Conservation (phyloP, 2,329 filamentous ascomycete species). For the Exophiala sp. region DNA sequence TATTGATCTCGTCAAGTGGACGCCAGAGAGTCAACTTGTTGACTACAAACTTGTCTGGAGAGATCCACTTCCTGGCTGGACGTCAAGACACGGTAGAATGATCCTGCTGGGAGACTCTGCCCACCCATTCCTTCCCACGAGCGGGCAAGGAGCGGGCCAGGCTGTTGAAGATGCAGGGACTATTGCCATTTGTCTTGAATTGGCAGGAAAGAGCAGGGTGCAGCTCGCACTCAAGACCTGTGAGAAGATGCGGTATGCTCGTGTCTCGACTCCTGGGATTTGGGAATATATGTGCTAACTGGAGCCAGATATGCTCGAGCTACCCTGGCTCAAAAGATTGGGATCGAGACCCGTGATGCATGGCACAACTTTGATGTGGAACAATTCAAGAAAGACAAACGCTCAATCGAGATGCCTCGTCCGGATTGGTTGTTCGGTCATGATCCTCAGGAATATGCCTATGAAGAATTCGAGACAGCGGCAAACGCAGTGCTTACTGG, state of each 20-base stretch:
- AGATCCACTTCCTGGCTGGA: constrained; percentile 29
- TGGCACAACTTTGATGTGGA: constrained; percentile 53
- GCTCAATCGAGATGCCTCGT: not conserved
- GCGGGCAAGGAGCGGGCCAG: constrained; percentile 47
- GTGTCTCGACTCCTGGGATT: not conserved
- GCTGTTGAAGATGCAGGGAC: constrained; percentile 50
- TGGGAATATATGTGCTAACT: not conserved
- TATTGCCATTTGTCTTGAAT: constrained; percentile 41
- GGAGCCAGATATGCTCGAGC: constrained; percentile 44
- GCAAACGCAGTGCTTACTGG: not conserved
- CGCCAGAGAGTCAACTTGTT: constrained; percentile 29
- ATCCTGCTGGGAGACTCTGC: constrained; percentile 50
- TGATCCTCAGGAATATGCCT: not conserved
- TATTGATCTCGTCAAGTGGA: constrained; percentile 43
- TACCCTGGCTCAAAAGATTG: constrained; percentile 47
- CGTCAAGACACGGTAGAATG: constrained; percentile 31
- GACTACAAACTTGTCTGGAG: constrained; percentile 32
- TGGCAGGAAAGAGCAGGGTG: constrained; percentile 16
- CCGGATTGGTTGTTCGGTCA: not conserved
- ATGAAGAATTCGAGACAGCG: not conserved
- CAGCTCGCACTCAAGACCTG: not conserved
- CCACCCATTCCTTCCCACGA: constrained; percentile 49
- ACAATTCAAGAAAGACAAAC: constrained; percentile 37
- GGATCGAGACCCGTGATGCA: constrained; percentile 45
- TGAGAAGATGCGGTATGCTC: not conserved